A percentile compares a stretch with the other conserved stretches of the same genome.
phyloP scores from a whole-genome alignment of 805 yeast genomes.

The Ogataea methanolica region DNA sequence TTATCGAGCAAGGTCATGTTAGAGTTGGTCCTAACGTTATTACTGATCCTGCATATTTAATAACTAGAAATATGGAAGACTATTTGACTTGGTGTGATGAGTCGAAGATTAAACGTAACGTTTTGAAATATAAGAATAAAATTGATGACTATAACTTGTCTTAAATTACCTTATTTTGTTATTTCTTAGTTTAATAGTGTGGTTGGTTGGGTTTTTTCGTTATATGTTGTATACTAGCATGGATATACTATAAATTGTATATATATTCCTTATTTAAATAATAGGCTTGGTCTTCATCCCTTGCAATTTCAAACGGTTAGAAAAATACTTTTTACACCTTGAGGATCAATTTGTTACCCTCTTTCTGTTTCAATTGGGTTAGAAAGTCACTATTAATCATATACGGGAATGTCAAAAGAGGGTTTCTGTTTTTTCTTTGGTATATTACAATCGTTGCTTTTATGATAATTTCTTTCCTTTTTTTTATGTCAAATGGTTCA shows the following conservation, averaged over 20 bases:
- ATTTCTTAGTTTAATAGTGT: background rate
- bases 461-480: no score
- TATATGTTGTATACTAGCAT: no score
- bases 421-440: no score
- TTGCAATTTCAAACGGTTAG: no score
- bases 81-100: conserved; percentile 97
- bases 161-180: conserved; percentile 11
- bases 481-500: no score
- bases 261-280: background rate
- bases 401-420: no score
- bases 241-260: background rate
- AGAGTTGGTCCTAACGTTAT: conserved; percentile 95
- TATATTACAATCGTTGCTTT: no score
- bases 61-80: conserved; percentile 92
- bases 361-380: no score
- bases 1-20: conserved; percentile 95
- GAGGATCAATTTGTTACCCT: no score
- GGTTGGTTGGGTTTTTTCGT: background rate
- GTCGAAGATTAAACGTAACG: conserved; percentile 86
- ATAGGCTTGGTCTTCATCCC: no score
- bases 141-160: conserved; percentile 56
- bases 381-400: no score
- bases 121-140: conserved; percentile 79
- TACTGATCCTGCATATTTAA: conserved; percentile 92
- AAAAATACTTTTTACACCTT: no score